Conservation (phyloP, 2,329 filamentous ascomycete genomes). For the Cryphonectria japonica region DNA sequence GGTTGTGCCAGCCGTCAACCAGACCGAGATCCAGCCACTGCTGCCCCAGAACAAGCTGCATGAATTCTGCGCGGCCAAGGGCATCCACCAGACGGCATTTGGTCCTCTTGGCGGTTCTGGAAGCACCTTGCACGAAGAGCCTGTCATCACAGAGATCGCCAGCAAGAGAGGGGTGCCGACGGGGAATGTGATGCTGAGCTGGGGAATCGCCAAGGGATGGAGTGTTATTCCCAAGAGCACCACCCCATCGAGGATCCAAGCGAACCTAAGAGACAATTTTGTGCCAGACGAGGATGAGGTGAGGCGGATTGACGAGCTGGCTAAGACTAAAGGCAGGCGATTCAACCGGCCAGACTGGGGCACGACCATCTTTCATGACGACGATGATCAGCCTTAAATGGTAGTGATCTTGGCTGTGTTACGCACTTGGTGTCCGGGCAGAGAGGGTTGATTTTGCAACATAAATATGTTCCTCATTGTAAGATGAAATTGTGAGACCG, state of each 20-base stretch:
- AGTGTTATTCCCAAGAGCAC: conserved; percentile 22
- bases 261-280: conserved; percentile 12
- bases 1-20: conserved; percentile 58
- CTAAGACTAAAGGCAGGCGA: neutral
- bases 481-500: neutral
- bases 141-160: conserved; percentile 7
- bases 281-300: conserved; percentile 12
- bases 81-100: conserved; percentile 35
- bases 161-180: conserved; percentile 3
- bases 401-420: neutral
- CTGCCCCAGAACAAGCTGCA: conserved; percentile 58
- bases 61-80: conserved; percentile 51
- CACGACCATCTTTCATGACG: neutral
- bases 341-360: neutral
- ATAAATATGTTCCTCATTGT: neutral
- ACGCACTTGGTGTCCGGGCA: neutral
- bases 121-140: conserved; percentile 19
- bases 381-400: neutral
- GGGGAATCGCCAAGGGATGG: conserved; percentile 13
- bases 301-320: conserved; percentile 12
- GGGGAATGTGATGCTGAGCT: conserved; percentile 4
- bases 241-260: conserved; percentile 12
- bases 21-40: conserved; percentile 64
- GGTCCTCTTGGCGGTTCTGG: conserved; percentile 26
- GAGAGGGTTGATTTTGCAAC: neutral